phyloP scores from a whole-genome alignment of 176 grass and related monocot genomes.

The Triticum aestivum region DNA sequence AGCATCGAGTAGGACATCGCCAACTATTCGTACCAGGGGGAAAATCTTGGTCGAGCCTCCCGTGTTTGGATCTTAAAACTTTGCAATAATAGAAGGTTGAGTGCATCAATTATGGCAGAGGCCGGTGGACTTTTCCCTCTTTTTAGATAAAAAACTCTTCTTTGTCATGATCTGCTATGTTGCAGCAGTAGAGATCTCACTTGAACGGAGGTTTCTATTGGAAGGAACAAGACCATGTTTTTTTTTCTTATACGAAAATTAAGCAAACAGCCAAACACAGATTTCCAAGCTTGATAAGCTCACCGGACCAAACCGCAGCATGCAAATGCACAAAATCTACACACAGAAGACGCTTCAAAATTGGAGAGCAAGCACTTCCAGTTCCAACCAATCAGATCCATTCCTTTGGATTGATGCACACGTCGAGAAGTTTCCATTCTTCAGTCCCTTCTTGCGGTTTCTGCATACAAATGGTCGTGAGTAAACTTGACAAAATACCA shows the following conservation, averaged over 20 bases:
- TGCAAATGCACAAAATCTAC: background rate
- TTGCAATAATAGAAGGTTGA: too few relatives aligned
- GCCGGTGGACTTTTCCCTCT: too few relatives aligned
- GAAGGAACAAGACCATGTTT: background rate
- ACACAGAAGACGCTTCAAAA: background rate
- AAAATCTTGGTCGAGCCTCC: too few relatives aligned
- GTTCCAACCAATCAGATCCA: conserved; percentile 55
- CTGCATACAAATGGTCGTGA: conserved; percentile 36
- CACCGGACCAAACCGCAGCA: background rate
- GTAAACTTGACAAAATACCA: conserved; percentile 6
- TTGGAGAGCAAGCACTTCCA: background rate
- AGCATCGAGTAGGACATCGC: too few relatives aligned
- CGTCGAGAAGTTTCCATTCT: conserved; percentile 90
- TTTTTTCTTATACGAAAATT: background rate
- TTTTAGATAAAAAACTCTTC: background rate
- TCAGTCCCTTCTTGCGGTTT: conserved; percentile 77
- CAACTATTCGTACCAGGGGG: too few relatives aligned
- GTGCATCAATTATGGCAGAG: too few relatives aligned
- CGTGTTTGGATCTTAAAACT: too few relatives aligned
- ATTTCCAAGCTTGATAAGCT: background rate
- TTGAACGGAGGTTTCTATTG: background rate
- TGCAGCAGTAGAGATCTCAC: background rate
- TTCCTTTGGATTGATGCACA: conserved; percentile 89
- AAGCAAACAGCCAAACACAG: background rate
- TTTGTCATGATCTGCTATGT: background rate